Conservation (phyloP, 164 flowering plant genomes). For the Litsea cubeba region DNA sequence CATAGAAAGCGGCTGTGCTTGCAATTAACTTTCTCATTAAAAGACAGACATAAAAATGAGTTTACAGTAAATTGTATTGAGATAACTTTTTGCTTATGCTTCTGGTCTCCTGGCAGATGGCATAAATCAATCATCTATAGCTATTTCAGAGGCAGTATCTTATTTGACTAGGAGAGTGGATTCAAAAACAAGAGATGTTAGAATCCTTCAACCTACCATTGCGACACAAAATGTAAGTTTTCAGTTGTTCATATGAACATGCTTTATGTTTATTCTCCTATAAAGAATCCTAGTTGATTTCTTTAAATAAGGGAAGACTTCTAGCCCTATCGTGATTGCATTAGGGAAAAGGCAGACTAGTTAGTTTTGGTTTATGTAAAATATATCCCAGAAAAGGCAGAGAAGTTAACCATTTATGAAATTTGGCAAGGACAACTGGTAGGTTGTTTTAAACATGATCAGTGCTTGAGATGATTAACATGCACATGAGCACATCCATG, state of each 20-base stretch:
- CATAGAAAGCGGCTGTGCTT: not conserved
- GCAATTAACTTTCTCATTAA: not conserved
- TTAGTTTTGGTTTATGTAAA: not conserved
- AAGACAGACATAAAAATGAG: not conserved
- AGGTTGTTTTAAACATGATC: not conserved
- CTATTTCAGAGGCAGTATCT: constrained; percentile 59
- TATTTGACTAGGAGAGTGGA: constrained; percentile 78
- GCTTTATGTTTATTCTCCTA: not conserved
- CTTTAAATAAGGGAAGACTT: not conserved
- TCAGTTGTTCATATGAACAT: not conserved
- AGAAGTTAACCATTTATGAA: not conserved
- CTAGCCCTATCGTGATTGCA: not conserved
- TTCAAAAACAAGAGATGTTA: constrained; percentile 64
- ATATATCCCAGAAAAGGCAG: not conserved
- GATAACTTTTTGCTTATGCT: constrained; percentile 3
- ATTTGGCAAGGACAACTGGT: not conserved
- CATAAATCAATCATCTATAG: constrained; percentile 51
- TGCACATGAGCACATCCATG: not conserved
- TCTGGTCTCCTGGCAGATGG: constrained; percentile 32
- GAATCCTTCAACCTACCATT: constrained; percentile 81
- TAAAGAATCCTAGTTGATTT: not conserved
- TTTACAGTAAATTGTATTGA: not conserved
- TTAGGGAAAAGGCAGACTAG: not conserved
- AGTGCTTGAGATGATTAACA: not conserved
- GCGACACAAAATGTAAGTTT: constrained; percentile 66